Conservation (phyloP, 2,329 filamentous ascomycete species). For the Aschersonia sp. region DNA sequence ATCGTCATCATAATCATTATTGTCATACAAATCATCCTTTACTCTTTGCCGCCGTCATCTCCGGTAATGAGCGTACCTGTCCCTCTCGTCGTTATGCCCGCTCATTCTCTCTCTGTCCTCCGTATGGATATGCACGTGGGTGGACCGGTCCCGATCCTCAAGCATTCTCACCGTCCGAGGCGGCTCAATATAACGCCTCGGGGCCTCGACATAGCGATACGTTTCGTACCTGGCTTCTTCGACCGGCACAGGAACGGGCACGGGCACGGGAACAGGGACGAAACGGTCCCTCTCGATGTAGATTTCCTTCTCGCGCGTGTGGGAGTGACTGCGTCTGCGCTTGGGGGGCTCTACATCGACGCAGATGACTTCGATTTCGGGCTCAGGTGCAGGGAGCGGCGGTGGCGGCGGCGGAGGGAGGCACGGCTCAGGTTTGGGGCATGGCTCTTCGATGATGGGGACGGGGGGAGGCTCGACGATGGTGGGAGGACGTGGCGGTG, state of each 20-base stretch:
- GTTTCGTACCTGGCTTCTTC: slow-evolving; percentile 27
- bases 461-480: slow-evolving; percentile 3
- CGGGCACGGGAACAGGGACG: slow-evolving; percentile 27
- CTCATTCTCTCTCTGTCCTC: slow-evolving; percentile 17
- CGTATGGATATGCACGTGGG: slow-evolving; percentile 14
- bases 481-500: slow-evolving; percentile 8
- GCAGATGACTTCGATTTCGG: slow-evolving; percentile 23
- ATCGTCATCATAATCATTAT: background rate
- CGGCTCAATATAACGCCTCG: slow-evolving; percentile 18
- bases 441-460: slow-evolving; percentile 6
- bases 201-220: slow-evolving; percentile 38
- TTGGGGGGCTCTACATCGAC: slow-evolving; percentile 21
- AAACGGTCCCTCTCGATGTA: slow-evolving; percentile 37
- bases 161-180: slow-evolving; percentile 16
- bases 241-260: slow-evolving; percentile 18
- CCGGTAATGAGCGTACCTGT: slow-evolving; percentile 2
- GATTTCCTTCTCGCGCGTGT: slow-evolving; percentile 26
- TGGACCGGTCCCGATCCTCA: slow-evolving; percentile 9
- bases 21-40: background rate
- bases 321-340: slow-evolving; percentile 12
- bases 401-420: slow-evolving; percentile 5
- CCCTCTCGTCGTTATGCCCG: slow-evolving; percentile 13
- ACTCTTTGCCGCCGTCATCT: background rate
- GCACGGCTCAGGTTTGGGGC: background rate
- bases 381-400: slow-evolving; percentile 9